Evolutionary conservation across 2,329 filamentous ascomycete species (phyloP).

Genomic region (Ceratocystiopsis minuta): DNA sequence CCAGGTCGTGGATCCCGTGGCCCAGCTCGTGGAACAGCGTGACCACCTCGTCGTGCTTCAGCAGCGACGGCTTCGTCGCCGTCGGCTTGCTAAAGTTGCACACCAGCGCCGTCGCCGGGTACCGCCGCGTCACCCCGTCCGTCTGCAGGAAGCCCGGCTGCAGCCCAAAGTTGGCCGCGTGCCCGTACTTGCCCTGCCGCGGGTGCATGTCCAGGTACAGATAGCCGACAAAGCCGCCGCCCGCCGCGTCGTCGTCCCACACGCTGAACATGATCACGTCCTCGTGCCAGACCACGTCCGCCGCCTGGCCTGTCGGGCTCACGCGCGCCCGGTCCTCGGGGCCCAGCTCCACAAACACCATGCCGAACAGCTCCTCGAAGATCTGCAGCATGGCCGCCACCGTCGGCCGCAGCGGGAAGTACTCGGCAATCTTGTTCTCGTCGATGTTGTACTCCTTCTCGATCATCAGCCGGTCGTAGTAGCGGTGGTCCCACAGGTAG

Average conservation of each 20-base stretch:
- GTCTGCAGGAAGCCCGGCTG: conserved; percentile 51
- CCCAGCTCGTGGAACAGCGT: conserved; percentile 67
- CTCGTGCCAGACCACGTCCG: conserved; percentile 64
- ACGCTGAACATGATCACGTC: conserved; percentile 72
- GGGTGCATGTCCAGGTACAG: conserved; percentile 70
- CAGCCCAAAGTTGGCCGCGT: conserved; percentile 71
- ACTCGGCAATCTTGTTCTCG: conserved; percentile 64
- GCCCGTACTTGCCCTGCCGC: conserved; percentile 65
- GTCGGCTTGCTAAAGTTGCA: conserved; percentile 78
- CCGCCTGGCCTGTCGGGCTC: conserved; percentile 47
- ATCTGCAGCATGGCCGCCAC: conserved; percentile 66
- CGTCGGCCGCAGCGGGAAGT: conserved; percentile 60
- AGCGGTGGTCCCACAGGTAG: conserved; percentile 69
- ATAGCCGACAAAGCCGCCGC: conserved; percentile 59
- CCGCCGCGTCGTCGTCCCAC: conserved; percentile 59
- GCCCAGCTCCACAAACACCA: conserved; percentile 58
- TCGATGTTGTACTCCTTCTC: conserved; percentile 68
- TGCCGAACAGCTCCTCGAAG: conserved; percentile 66
- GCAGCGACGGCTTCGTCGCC: conserved; percentile 53
- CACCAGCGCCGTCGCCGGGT: conserved; percentile 62
- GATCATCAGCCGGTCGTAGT: conserved; percentile 63
- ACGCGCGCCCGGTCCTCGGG: conserved; percentile 45
- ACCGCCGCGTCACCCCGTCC: conserved; percentile 52
- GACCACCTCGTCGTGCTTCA: conserved; percentile 70
- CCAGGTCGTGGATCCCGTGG: conserved; percentile 52